A percentile compares a stretch with the other conserved stretches of the same genome.
Conservation (phyloP, 2,329 filamentous ascomycete species). For the Colletotrichum salicis region DNA sequence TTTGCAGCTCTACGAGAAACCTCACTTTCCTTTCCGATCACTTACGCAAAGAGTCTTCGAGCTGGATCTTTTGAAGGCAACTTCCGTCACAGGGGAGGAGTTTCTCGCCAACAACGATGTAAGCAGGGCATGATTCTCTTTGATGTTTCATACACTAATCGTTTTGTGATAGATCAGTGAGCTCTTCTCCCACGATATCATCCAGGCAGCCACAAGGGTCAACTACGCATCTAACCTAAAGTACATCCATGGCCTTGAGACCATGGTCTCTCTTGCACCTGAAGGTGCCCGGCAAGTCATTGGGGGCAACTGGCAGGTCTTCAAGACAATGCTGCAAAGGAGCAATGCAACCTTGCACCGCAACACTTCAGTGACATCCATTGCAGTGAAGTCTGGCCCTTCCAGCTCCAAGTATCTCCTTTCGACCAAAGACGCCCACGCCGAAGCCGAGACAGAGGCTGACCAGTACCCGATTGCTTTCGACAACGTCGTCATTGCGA, state of each 20-base stretch:
- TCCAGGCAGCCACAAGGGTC: constrained; percentile 90
- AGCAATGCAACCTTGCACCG: constrained; percentile 71
- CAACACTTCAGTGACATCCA: constrained; percentile 74
- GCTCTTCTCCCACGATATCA: constrained; percentile 79
- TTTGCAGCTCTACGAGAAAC: constrained; percentile 80
- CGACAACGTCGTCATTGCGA: constrained; percentile 85
- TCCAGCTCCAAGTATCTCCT: constrained; percentile 58
- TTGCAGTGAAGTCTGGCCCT: constrained; percentile 59
- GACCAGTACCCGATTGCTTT: constrained; percentile 66
- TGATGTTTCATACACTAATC: not conserved
- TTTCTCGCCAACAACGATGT: constrained; percentile 74
- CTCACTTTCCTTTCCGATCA: constrained; percentile 85
- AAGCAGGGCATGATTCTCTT: constrained; percentile 15
- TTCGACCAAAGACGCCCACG: constrained; percentile 45
- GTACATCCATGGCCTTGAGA: constrained; percentile 88
- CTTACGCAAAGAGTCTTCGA: constrained; percentile 75
- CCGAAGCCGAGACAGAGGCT: constrained; percentile 37
- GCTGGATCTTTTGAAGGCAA: constrained; percentile 73
- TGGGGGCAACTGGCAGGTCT: constrained; percentile 96
- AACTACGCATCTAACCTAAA: constrained; percentile 93
- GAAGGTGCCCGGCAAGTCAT: constrained; percentile 82
- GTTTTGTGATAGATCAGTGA: constrained; percentile 62
- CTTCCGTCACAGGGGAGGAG: constrained; percentile 77
- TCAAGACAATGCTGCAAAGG: constrained; percentile 78
- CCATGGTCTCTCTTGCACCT: constrained; percentile 91